A percentile compares a stretch with the other conserved stretches of the same genome.
Conservation (phyloP, 2,329 filamentous ascomycete genomes). For the Microascus cirrosus region DNA sequence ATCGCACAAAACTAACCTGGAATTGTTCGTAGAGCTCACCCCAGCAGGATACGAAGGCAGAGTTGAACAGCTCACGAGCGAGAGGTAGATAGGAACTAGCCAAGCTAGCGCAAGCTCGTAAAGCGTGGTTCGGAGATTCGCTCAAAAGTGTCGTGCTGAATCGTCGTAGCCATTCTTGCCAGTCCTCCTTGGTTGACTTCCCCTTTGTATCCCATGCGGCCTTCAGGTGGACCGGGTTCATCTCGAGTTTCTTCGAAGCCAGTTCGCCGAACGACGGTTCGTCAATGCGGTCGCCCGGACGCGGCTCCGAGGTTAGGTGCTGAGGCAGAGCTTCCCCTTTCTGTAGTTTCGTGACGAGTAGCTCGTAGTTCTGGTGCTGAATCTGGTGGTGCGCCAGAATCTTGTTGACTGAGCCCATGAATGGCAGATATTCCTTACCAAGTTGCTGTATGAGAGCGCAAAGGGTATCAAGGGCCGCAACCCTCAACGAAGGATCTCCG, state of each 20-base stretch:
- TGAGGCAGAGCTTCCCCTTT: constrained; percentile 93
- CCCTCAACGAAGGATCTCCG: constrained; percentile 61
- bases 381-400: constrained; percentile 69
- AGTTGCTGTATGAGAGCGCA: constrained; percentile 94
- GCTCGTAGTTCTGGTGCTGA: constrained; percentile 81
- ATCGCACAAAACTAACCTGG: constrained; percentile 31
- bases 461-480: constrained; percentile 82
- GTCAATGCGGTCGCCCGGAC: constrained; percentile 66
- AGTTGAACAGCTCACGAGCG: constrained; percentile 92
- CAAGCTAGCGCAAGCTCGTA: constrained; percentile 84
- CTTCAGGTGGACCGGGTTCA: constrained; percentile 96
- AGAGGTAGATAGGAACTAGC: constrained; percentile 87
- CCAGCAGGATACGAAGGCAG: constrained; percentile 98
- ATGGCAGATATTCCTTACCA: constrained; percentile 89
- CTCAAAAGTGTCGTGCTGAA: constrained; percentile 93
- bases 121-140: constrained; percentile 90
- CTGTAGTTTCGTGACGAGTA: constrained; percentile 83
- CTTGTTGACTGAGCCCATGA: constrained; percentile 88
- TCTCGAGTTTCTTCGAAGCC: constrained; percentile 84
- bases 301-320: constrained; percentile 78
- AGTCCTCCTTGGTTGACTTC: constrained; percentile 96
- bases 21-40: constrained; percentile 95
- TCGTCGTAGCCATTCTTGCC: constrained; percentile 96
- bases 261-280: constrained; percentile 77
- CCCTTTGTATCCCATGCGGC: constrained; percentile 94